Percentiles rank a stretch among this genome's conserved stretches.
Evolutionary conservation across 2,329 filamentous ascomycete species (phyloP).

Genomic region (Cryphonectria radicalis): DNA sequence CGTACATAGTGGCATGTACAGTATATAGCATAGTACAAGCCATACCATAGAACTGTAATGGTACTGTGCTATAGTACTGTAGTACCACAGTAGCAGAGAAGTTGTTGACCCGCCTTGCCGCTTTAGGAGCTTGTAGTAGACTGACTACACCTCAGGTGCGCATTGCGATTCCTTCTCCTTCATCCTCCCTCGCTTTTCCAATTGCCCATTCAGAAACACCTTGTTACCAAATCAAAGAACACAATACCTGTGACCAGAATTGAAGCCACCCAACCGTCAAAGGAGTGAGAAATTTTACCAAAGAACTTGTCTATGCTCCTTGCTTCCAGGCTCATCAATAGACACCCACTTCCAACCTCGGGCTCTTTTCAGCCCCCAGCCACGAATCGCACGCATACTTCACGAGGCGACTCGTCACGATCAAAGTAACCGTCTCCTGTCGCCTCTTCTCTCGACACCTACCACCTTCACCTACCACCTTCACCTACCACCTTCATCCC

Average conservation of each 20-base stretch:
- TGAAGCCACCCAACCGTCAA: not conserved
- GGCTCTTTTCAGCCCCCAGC: constrained; percentile 2
- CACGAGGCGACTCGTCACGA: not conserved
- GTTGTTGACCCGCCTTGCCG: not conserved
- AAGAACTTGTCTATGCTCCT: not conserved
- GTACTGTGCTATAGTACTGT: not conserved
- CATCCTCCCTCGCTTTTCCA: not conserved
- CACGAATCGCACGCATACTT: not conserved
- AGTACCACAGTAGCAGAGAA: not conserved
- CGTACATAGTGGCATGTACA: not conserved
- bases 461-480: not conserved
- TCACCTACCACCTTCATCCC: no score
- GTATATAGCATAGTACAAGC: not conserved
- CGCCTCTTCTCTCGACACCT: not conserved
- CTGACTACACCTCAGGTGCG: not conserved
- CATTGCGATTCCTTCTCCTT: not conserved
- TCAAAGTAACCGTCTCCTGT: not conserved
- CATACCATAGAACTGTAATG: no score
- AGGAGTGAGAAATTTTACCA: not conserved
- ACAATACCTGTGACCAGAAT: not conserved
- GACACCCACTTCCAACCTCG: not conserved
- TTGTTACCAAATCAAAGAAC: not conserved
- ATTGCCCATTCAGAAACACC: not conserved
- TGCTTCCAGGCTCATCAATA: not conserved
- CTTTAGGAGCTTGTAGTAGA: not conserved